phyloP scores from a whole-genome alignment of 176 grass and related monocot species.

The Tuctoria greenei region DNA sequence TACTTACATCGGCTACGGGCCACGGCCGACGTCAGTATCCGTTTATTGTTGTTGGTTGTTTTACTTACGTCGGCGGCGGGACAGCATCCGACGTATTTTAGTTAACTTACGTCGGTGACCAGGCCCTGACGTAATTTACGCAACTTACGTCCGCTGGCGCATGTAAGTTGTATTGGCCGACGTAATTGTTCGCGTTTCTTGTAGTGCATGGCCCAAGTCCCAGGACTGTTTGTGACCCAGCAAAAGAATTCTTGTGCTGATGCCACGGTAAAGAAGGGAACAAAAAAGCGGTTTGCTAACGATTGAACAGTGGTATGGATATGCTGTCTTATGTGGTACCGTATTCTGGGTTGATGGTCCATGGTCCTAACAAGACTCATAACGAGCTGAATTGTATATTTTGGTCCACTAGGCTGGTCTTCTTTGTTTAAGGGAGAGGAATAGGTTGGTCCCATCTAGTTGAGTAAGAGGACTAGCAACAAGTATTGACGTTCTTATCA shows the following conservation, averaged over 20 bases:
- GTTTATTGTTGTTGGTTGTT: no score
- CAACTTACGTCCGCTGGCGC: no score
- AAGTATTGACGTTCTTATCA: neutral
- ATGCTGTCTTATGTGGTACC: neutral
- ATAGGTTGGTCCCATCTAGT: neutral
- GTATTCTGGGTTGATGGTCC: slow-evolving; percentile 18
- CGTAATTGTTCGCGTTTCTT: no score
- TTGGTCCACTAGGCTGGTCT: neutral
- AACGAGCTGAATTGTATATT: neutral
- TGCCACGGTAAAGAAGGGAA: neutral
- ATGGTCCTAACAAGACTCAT: slow-evolving; percentile 24
- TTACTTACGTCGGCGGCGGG: no score
- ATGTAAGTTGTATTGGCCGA: no score
- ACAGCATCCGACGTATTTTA: no score
- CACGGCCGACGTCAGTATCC: no score
- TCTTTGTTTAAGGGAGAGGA: neutral
- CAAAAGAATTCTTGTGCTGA: neutral
- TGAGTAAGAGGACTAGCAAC: neutral
- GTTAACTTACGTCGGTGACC: no score
- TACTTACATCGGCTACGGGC: no score
- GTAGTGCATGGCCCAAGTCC: no score
- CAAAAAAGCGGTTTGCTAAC: slow-evolving; percentile 3
- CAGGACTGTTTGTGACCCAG: no score
- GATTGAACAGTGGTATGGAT: neutral
- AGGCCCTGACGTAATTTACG: no score